Conservation (phyloP, 1,284 basidiomycete genomes). For the Microbotryum intermedium region DNA sequence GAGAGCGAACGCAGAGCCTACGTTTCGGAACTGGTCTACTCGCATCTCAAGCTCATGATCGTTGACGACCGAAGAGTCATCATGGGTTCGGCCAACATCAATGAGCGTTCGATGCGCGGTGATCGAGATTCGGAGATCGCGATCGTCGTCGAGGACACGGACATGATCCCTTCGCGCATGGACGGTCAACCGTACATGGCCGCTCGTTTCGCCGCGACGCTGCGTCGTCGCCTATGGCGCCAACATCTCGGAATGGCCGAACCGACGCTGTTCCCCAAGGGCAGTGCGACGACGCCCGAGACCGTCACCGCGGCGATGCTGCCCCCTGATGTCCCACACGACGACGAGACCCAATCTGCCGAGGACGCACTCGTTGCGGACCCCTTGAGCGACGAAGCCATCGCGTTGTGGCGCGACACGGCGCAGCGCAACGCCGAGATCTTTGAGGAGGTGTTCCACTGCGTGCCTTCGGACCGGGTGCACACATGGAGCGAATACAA, state of each 20-base stretch:
- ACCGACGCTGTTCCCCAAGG: slow-evolving; percentile 18
- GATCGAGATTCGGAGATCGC: slow-evolving; percentile 64
- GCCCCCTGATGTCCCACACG: slow-evolving; percentile 60
- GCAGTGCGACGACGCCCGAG: slow-evolving; percentile 32
- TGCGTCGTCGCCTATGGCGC: slow-evolving; percentile 66
- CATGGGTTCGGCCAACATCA: slow-evolving; percentile 81
- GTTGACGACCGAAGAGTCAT: slow-evolving; percentile 83
- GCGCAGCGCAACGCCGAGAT: slow-evolving; percentile 47
- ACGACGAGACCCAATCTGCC: slow-evolving; percentile 36
- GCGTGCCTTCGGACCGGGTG: slow-evolving; percentile 72
- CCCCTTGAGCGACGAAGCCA: slow-evolving; percentile 57
- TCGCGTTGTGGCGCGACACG: slow-evolving; percentile 59
- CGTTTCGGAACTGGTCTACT: slow-evolving; percentile 56
- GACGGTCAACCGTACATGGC: slow-evolving; percentile 59
- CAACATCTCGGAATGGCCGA: slow-evolving; percentile 75
- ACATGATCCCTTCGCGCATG: slow-evolving; percentile 69
- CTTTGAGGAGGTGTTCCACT: slow-evolving; percentile 71
- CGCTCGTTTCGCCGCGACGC: slow-evolving; percentile 62
- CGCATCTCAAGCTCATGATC: slow-evolving; percentile 59
- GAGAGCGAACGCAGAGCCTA: slow-evolving; percentile 71
- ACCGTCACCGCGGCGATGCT: slow-evolving; percentile 60
- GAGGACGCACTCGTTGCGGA: slow-evolving; percentile 64
- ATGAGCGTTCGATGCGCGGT: slow-evolving; percentile 69
- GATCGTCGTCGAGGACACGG: slow-evolving; percentile 76
- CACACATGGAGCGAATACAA: slow-evolving; percentile 53